phyloP scores from a whole-genome alignment of 2,329 filamentous ascomycete species.

The Orbilia ellipsospora region DNA sequence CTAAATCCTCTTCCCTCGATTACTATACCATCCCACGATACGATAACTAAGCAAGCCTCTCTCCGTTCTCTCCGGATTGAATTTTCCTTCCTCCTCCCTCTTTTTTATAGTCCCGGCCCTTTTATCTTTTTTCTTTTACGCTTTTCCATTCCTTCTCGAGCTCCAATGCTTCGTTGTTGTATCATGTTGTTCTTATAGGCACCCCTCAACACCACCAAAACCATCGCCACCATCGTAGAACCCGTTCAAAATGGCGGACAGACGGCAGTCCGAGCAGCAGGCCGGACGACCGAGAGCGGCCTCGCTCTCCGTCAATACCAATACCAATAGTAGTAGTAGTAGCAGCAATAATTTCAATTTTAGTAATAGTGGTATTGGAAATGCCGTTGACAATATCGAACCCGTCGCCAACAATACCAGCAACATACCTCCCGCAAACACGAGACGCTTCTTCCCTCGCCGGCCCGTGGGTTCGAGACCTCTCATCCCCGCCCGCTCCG shows the following conservation, averaged over 20 bases:
- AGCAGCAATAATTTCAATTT: too few relatives aligned
- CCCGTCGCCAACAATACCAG: slow-evolving; percentile 31
- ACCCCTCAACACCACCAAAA: too few relatives aligned
- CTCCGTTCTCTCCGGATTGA: too few relatives aligned
- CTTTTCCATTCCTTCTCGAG: too few relatives aligned
- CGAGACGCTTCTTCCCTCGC: slow-evolving; percentile 45
- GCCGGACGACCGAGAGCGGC: not conserved
- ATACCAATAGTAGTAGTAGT: slow-evolving; percentile 1
- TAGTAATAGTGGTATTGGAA: not conserved
- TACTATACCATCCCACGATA: not conserved
- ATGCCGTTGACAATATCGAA: not conserved
- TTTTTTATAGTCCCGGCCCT: too few relatives aligned
- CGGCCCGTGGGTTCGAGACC: slow-evolving; percentile 30
- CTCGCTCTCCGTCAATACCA: slow-evolving; percentile 4
- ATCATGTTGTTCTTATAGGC: too few relatives aligned
- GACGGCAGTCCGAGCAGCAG: slow-evolving; percentile 23
- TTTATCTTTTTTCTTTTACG: too few relatives aligned
- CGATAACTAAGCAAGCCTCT: too few relatives aligned
- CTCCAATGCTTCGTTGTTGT: too few relatives aligned
- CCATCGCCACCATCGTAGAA: not conserved
- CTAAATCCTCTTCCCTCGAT: too few relatives aligned
- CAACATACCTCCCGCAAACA: slow-evolving; percentile 4
- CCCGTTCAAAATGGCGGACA: slow-evolving; percentile 22
- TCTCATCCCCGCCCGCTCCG: slow-evolving; percentile 1
- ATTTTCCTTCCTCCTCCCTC: too few relatives aligned